A percentile compares a stretch with the other conserved stretches of the same genome.
phyloP scores from a whole-genome alignment of 225 moss, liverwort and hornwort genomes.

The Straminergon stramineum region DNA sequence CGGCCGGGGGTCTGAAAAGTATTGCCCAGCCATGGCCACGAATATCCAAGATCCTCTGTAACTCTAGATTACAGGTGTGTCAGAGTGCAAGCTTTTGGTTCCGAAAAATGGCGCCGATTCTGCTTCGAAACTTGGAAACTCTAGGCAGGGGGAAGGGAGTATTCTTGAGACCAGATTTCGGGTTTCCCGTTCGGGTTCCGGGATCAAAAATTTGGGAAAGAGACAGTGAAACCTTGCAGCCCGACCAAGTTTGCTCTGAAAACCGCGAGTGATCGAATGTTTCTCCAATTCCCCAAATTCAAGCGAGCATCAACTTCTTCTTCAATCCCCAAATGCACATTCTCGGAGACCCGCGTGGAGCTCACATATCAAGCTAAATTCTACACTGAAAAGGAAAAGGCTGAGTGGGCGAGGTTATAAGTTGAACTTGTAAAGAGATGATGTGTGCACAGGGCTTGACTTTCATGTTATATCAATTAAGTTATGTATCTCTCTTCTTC shows the following conservation, averaged over 20 bases:
- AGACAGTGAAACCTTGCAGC: background rate
- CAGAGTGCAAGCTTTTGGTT: background rate
- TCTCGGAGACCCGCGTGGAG: too few species aligned
- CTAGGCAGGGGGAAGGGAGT: background rate
- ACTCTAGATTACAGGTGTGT: background rate
- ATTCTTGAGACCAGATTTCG: background rate
- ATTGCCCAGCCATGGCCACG: conserved; percentile 15
- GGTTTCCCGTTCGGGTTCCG: too few species aligned
- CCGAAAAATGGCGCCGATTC: background rate
- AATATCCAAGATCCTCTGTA: background rate
- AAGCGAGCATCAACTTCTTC: background rate
- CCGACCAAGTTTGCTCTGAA: background rate
- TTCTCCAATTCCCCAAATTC: background rate
- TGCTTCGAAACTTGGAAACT: background rate
- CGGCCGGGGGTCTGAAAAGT: background rate
- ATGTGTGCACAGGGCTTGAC: background rate
- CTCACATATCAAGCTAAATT: background rate
- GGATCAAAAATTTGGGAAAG: background rate
- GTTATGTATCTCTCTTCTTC: background rate
- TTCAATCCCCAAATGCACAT: background rate
- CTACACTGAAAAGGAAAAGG: background rate
- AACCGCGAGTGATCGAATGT: too few species aligned
- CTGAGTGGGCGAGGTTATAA: background rate
- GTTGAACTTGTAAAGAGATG: background rate
- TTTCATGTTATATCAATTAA: background rate